Evolutionary conservation across 1,139 yeast genomes (phyloP), one percentile per base, ranked within the genome.

Genomic region (Candida glucosophila): DNA sequence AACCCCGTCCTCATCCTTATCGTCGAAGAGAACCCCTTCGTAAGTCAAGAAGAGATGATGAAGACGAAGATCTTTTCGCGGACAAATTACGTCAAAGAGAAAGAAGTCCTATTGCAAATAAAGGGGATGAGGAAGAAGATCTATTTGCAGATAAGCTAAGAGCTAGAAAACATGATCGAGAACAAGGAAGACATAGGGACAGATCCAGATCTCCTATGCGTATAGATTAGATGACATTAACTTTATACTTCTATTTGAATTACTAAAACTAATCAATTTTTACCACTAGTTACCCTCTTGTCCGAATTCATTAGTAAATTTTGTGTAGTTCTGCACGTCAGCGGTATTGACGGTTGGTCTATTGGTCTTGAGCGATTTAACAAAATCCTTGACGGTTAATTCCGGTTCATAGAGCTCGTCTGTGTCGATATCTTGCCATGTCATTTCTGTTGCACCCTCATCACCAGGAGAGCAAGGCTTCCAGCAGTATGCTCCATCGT

Each of bases 381-480:
- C 70, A 55, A 92, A 92, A 55, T 92, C 99, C 48, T 85, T 86
- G 30, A 90, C 71, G 1, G 92, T 81, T 39, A 92, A 66, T 5
- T 76, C 82, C 0, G 99, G 99, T 44, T 90, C 97, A 42, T 72
- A 72, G 29, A 92, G 63, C 50, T 88, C 92, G 42, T 90, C 93
- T 5, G 94, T 80, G 25, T 73, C 92, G 23, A 92, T 72, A 35
- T 85, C 90, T 70, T 81, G 75, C 98, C 98, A 92, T 44, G 73
- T 76, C 83, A 82, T 79, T 49, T 92, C 99, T 23, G 57, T 51
- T 0, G 98, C 96, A 8, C 73, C 86, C 3, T 55, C 54, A 39
- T 85, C 96, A 8, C 99, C 99, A 0, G 99, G 99, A 1, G 97
- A 86, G 45, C 98, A 92, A 1, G 98, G 98, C 11, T 90, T 83